These are phyloP conservation scores for Hibiscus syriacus DNA, from an alignment of 345 rosid genomes.

Conservation along the genomic window DNA sequence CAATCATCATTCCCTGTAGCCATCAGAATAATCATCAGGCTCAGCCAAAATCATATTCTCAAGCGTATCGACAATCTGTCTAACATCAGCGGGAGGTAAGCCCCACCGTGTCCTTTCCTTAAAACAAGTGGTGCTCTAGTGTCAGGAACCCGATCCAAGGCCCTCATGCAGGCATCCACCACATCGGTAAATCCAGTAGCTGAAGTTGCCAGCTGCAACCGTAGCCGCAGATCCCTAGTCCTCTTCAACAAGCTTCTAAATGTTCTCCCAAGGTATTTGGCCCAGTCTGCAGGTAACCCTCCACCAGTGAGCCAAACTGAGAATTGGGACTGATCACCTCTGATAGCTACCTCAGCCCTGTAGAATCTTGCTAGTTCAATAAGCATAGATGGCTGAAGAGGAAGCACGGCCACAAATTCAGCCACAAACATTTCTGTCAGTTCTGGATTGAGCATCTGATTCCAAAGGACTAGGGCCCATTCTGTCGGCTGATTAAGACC, in stretches of 20 bases:
- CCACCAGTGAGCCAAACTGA: conserved; percentile 94
- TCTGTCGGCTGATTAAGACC: conserved; percentile 90
- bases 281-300: conserved; percentile 94
- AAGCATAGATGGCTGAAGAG: conserved; percentile 85
- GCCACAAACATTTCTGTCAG: conserved; percentile 82
- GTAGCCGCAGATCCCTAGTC: conserved; percentile 71
- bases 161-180: conserved; percentile 44
- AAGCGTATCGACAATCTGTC: background rate
- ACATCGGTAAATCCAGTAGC: conserved; percentile 84
- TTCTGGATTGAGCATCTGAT: conserved; percentile 90
- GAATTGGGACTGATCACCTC: conserved; percentile 93
- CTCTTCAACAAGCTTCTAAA: conserved; percentile 82
- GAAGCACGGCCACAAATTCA: conserved; percentile 90
- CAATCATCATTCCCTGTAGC: background rate
- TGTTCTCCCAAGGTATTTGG: conserved; percentile 79
- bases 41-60: background rate
- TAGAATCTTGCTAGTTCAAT: conserved; percentile 75
- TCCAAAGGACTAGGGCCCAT: conserved; percentile 96
- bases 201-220: conserved; percentile 61
- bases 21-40: background rate
- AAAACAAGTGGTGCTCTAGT: conserved; percentile 66
- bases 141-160: conserved; percentile 75
- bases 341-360: conserved; percentile 80
- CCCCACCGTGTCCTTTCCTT: conserved; percentile 92
- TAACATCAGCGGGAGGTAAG: conserved; percentile 91